phyloP scores from a whole-genome alignment of 139 green algal species.

The Prasinococcaceae sp. region DNA sequence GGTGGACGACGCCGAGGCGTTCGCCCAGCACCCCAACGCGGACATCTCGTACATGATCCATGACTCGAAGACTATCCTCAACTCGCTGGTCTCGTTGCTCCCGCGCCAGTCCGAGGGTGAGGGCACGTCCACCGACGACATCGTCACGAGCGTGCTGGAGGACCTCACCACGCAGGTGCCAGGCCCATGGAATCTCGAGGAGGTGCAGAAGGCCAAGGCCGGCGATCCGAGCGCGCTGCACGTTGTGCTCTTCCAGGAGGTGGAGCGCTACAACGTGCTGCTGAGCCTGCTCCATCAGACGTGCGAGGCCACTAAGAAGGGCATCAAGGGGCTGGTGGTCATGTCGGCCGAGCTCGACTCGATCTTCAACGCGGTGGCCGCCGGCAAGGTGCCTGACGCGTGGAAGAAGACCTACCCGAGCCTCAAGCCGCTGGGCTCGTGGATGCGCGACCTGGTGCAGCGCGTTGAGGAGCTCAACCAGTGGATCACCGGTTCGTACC shows the following conservation, averaged over 20 bases:
- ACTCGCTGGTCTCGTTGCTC: conserved; percentile 46
- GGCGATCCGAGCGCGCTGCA: conserved; percentile 59
- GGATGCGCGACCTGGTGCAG: conserved; percentile 60
- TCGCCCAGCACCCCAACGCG: conserved; percentile 76
- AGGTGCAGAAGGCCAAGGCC: conserved; percentile 53
- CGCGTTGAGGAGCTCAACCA: conserved; percentile 51
- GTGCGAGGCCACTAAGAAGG: conserved; percentile 47
- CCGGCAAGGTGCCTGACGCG: conserved; percentile 32
- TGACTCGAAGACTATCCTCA: conserved; percentile 55
- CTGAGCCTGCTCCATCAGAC: conserved; percentile 21
- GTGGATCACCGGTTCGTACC: conserved; percentile 54
- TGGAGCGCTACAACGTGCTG: conserved; percentile 75
- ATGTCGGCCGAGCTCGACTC: conserved; percentile 67
- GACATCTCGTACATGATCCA: conserved; percentile 74
- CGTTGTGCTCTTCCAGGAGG: conserved; percentile 75
- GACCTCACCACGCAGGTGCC: conserved; percentile 53
- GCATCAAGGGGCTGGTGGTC: conserved; percentile 69
- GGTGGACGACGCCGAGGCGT: conserved; percentile 55
- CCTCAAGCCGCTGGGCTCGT: conserved; percentile 61
- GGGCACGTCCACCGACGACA: conserved; percentile 30
- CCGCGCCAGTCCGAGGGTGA: conserved; percentile 21
- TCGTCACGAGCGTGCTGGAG: conserved; percentile 43
- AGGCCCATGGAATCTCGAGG: conserved; percentile 53
- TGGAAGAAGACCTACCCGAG: conserved; percentile 70
- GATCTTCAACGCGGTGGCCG: conserved; percentile 51